A percentile compares a stretch with the other conserved stretches of the same genome.
Conservation (phyloP, 2,329 filamentous ascomycete genomes). For the Meredithiella fracta region DNA sequence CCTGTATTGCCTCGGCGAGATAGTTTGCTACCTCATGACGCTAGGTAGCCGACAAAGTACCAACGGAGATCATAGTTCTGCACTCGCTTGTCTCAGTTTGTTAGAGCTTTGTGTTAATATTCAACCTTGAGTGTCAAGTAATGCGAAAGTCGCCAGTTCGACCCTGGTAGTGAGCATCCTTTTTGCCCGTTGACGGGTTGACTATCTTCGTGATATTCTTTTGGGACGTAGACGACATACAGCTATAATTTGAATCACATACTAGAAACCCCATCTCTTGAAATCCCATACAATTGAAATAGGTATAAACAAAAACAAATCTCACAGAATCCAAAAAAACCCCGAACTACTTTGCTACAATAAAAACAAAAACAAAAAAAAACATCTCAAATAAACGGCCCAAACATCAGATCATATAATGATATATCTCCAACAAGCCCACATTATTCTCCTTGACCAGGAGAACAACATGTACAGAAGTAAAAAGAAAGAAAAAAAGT, state of each 20-base stretch:
- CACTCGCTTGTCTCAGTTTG: background rate
- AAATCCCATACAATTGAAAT: no score
- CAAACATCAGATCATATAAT: no score
- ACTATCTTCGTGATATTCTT: background rate
- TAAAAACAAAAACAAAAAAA: background rate
- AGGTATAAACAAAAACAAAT: no score
- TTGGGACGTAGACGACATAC: background rate
- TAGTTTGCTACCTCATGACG: no score
- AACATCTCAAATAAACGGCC: constrained; percentile 1
- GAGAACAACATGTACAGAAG: background rate
- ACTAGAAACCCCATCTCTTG: no score
- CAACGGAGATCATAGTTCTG: no score
- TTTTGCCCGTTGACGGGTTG: background rate
- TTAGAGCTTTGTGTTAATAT: constrained; percentile 3
- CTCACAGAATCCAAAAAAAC: no score
- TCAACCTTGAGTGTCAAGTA: background rate
- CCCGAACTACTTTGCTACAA: background rate
- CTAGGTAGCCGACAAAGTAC: no score
- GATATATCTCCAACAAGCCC: background rate
- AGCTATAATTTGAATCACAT: no score
- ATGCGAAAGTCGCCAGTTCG: constrained; percentile 3
- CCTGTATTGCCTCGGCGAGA: no score
- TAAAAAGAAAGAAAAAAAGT: background rate
- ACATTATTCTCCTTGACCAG: background rate
- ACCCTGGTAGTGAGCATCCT: constrained; percentile 3